Evolutionary conservation across 2,329 filamentous ascomycete genomes (phyloP).

Genomic region (Immersiporthe knoxdaviesiana): DNA sequence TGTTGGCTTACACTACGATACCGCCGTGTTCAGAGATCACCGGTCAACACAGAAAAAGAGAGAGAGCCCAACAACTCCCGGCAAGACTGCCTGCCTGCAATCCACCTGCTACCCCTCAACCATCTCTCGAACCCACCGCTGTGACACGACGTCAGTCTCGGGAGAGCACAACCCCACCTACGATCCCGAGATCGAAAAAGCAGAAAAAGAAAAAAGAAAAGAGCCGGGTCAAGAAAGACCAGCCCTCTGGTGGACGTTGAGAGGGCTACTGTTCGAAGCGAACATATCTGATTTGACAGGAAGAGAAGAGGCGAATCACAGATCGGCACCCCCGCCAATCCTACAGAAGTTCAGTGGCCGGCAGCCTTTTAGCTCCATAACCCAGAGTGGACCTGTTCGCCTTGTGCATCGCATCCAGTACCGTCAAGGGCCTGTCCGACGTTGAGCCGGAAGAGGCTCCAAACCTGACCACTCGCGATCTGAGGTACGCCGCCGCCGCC

Average conservation of each 20-base stretch:
- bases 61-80: neutral
- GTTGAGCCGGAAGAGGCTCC: constrained; percentile 15
- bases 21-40: neutral
- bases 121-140: neutral
- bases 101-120: neutral
- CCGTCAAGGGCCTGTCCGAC: constrained; percentile 18
- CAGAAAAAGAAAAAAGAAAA: neutral
- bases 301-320: constrained; percentile 17
- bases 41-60: neutral
- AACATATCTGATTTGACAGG: constrained; percentile 21
- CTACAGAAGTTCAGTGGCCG: neutral
- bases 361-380: constrained; percentile 4
- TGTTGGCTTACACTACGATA: neutral
- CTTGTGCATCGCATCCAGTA: constrained; percentile 15
- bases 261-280: neutral
- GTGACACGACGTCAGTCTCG: neutral
- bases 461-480: constrained; percentile 2
- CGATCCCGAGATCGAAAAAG: neutral
- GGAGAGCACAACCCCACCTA: neutral
- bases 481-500: constrained; percentile 9
- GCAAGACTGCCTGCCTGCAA: neutral
- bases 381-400: constrained; percentile 5
- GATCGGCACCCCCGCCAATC: constrained; percentile 18
- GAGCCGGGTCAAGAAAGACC: constrained; percentile 17
- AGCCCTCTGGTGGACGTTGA: constrained; percentile 11